Percentiles rank a stretch among this genome's conserved stretches.
phyloP scores from a whole-genome alignment of 2,329 filamentous ascomycete genomes.

The Balansia obtecta region DNA sequence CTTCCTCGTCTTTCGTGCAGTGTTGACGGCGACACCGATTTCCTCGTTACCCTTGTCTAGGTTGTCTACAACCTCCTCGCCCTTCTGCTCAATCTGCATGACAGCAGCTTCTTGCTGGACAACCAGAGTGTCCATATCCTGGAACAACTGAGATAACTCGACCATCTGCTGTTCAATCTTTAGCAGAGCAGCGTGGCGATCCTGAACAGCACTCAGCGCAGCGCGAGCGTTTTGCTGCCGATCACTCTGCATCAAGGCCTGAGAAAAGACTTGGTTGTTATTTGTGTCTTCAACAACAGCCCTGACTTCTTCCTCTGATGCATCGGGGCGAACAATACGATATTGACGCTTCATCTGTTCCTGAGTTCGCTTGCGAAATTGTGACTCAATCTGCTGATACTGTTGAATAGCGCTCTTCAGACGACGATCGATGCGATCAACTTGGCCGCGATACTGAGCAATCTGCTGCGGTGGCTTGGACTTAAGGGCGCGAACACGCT shows the following conservation, averaged over 20 bases:
- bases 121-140: conserved; percentile 76
- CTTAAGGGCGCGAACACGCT: conserved; percentile 73
- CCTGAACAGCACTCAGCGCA: conserved; percentile 66
- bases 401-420: conserved; percentile 70
- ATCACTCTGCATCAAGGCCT: conserved; percentile 71
- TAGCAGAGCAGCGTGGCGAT: conserved; percentile 75
- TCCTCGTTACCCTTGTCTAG: conserved; percentile 76
- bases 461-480: conserved; percentile 62
- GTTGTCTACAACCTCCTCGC: conserved; percentile 73
- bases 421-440: conserved; percentile 66
- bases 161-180: conserved; percentile 89
- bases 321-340: conserved; percentile 75
- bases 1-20: conserved; percentile 65
- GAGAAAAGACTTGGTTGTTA: conserved; percentile 81
- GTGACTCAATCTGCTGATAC: conserved; percentile 69
- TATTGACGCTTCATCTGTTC: conserved; percentile 84
- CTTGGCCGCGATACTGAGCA: conserved; percentile 64
- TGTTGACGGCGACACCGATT: conserved; percentile 69
- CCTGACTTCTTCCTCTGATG: conserved; percentile 65
- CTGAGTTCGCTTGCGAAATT: conserved; percentile 68
- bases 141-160: conserved; percentile 76
- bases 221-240: conserved; percentile 70
- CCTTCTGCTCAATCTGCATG: conserved; percentile 72
- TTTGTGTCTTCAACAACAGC: conserved; percentile 58
- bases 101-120: conserved; percentile 77